Conservation (phyloP, 73 alveolate species). For the Paramecium octaurelia region DNA sequence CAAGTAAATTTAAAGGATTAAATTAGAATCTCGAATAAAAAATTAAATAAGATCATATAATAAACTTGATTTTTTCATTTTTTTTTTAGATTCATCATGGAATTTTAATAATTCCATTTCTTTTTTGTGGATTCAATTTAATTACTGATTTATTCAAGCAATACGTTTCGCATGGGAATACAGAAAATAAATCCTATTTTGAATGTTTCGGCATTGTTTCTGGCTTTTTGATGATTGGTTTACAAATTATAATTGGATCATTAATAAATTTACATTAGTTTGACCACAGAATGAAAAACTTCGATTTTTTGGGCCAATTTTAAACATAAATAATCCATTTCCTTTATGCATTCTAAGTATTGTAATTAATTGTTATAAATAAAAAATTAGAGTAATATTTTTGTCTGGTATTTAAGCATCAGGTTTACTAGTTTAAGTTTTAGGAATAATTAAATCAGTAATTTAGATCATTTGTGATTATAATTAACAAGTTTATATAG, state of each 20-base stretch:
- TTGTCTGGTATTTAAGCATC: not conserved
- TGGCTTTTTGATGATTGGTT: not conserved
- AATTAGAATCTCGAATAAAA: not conserved
- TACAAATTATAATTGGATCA: not conserved
- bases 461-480: not conserved
- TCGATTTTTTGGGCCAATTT: not conserved
- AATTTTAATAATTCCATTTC: not conserved
- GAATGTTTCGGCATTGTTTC: not conserved
- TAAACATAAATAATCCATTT: not conserved
- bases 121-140: slow-evolving; percentile 6
- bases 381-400: not conserved
- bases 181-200: not conserved
- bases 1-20: not conserved
- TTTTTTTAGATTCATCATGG: not conserved
- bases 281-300: not conserved
- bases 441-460: not conserved
- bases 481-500: not conserved
- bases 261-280: not conserved
- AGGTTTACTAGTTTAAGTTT: not conserved
- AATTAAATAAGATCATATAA: not conserved
- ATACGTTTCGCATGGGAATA: not conserved
- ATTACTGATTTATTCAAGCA: not conserved
- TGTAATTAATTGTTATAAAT: not conserved
- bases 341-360: not conserved
- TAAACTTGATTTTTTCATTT: not conserved